Percentiles rank a stretch among this genome's conserved stretches.
Evolutionary conservation across 1,284 basidiomycete genomes (phyloP).

Genomic region (Rhodotorula sp.): DNA sequence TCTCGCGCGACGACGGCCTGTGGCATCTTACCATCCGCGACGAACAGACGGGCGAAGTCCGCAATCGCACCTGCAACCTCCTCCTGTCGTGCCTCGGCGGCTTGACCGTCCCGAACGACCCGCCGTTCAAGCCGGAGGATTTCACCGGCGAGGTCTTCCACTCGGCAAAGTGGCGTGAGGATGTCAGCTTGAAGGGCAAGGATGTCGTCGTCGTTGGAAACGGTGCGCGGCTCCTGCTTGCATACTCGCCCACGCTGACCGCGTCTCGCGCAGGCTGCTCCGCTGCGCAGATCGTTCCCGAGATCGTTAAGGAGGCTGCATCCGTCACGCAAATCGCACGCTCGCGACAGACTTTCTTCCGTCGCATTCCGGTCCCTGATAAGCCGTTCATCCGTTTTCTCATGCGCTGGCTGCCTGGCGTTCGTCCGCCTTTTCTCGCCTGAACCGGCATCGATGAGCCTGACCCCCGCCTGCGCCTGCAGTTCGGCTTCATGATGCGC

Average conservation of each 20-base stretch:
- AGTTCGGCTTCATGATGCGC: slow-evolving; percentile 36
- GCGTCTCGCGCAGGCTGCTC: slow-evolving; percentile 21
- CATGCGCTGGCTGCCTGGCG: slow-evolving; percentile 28
- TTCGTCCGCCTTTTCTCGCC: neutral
- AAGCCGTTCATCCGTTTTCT: slow-evolving; percentile 19
- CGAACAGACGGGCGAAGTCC: slow-evolving; percentile 19
- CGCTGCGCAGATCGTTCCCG: slow-evolving; percentile 36
- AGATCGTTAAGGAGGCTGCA: slow-evolving; percentile 22
- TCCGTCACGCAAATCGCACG: slow-evolving; percentile 38
- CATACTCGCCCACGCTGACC: too few species aligned
- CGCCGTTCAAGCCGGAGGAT: slow-evolving; percentile 27
- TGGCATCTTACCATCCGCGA: slow-evolving; percentile 38
- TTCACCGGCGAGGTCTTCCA: slow-evolving; percentile 39
- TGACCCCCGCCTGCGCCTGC: neutral
- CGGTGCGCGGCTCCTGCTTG: slow-evolving; percentile 13
- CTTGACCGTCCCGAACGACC: slow-evolving; percentile 33
- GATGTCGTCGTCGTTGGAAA: slow-evolving; percentile 43
- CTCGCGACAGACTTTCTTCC: slow-evolving; percentile 34
- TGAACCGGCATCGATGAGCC: neutral
- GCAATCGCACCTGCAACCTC: slow-evolving; percentile 40
- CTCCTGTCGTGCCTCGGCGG: slow-evolving; percentile 40
- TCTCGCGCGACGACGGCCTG: slow-evolving; percentile 30
- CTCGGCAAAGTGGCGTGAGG: slow-evolving; percentile 28
- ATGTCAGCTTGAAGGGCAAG: slow-evolving; percentile 29
- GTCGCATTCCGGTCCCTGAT: slow-evolving; percentile 23